A percentile compares a stretch with the other conserved stretches of the same genome.
These are phyloP conservation scores for Dactylonectria macrodidyma DNA, from an alignment of 2,329 filamentous ascomycete species.

Conservation along the genomic window DNA sequence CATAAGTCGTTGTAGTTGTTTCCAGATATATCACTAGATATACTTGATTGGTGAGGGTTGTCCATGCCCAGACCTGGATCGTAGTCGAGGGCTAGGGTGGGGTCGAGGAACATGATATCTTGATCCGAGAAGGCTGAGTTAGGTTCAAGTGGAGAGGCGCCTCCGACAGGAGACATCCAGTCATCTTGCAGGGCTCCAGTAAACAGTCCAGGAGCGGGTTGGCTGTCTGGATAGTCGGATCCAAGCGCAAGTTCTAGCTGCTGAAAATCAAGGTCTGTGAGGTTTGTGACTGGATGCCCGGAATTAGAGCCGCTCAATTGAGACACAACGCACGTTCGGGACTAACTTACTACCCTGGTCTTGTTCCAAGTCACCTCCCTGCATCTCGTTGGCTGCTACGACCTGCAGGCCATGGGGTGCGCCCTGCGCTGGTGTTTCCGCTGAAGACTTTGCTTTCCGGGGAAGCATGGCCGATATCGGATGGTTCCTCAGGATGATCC, in stretches of 20 bases:
- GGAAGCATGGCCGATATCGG: slow-evolving; percentile 11
- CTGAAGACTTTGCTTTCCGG: background rate
- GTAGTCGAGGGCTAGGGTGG: background rate
- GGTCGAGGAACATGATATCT: background rate
- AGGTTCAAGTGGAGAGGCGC: background rate
- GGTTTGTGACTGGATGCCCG: background rate
- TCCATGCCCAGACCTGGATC: background rate
- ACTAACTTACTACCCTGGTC: slow-evolving; percentile 2
- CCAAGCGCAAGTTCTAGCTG: slow-evolving; percentile 1
- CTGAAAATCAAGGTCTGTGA: background rate
- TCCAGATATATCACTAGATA: no score
- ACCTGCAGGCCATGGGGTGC: background rate
- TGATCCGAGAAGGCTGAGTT: background rate
- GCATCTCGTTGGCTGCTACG: background rate
- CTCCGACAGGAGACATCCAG: background rate
- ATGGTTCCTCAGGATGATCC: background rate
- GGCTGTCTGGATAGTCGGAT: background rate
- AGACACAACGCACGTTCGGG: background rate
- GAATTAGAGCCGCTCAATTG: background rate
- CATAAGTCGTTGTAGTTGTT: background rate
- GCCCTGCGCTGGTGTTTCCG: background rate
- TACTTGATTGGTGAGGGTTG: background rate
- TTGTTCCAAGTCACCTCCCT: background rate
- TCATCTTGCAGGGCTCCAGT: background rate
- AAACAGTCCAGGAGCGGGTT: background rate